Conservation (phyloP, 148 eudicot species). For the Chenopodium suecicum region DNA sequence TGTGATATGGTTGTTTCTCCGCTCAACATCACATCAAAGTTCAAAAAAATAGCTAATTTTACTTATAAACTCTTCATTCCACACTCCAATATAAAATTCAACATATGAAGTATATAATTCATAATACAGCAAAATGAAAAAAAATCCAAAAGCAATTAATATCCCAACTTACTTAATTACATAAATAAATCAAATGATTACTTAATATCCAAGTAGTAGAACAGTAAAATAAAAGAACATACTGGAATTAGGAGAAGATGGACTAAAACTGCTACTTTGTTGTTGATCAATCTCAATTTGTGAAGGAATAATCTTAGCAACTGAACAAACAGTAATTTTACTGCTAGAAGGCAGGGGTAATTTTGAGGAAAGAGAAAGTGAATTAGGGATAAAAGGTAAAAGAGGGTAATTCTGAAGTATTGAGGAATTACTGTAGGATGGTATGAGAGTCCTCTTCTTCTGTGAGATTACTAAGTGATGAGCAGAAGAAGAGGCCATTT, state of each 20-base stretch:
- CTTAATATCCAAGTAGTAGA: not conserved
- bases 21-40: too few relatives aligned
- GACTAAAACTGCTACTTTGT: conserved; percentile 8
- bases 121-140: not conserved
- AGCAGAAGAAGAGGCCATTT: conserved; percentile 31
- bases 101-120: not conserved
- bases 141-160: not conserved
- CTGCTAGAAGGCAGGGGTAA: conserved; percentile 3
- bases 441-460: conserved; percentile 4
- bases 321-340: conserved; percentile 23
- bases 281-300: conserved; percentile 30
- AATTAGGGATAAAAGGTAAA: conserved; percentile 8
- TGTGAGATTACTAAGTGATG: conserved; percentile 22
- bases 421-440: conserved; percentile 10
- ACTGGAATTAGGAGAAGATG: conserved; percentile 21
- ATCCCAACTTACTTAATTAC: not conserved
- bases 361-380: conserved; percentile 4
- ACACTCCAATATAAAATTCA: not conserved
- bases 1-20: too few relatives aligned
- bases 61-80: not conserved
- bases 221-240: conserved; percentile 17
- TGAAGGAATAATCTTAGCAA: conserved; percentile 26
- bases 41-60: too few relatives aligned
- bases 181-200: too few relatives aligned
- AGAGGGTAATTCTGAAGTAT: conserved; percentile 9